Evolutionary conservation across 2,329 filamentous ascomycete genomes (phyloP), one percentile per base, ranked within the genome.

Genomic region (Kalmusia sp.): DNA sequence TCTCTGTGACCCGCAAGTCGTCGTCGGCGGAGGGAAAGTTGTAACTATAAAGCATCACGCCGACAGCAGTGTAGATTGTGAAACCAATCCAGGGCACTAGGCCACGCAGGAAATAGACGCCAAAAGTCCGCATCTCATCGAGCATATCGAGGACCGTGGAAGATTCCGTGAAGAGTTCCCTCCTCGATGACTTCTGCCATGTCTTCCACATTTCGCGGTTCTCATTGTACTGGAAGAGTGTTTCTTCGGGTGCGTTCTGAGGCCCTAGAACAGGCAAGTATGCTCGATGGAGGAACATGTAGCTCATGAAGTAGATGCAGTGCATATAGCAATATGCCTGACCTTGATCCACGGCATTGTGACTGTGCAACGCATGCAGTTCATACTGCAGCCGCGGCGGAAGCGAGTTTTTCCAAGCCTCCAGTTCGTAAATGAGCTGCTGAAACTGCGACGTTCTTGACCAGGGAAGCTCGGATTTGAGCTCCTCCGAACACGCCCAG

Each of bases 291-390:
- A 76, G 65, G 52, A 76, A 76, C 73, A 76, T 76, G 56, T 69
- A 67, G 49, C 68, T 71, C 74, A 76, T 76, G 52, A 76, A 76
- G 53, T 75, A 67, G 41, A 76, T 76, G 55, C 71, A 68, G 54
- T 76, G 73, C 74, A 76, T 76, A 57, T 76, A 76, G 58, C 69
- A 72, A 56, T 71, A 76, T 4, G 73, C 74, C 47, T 76, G 74
- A 12, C 74, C 74, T 47, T 76, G 73, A 21, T 76, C 73, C n/a
- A 75, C 67, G 6, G 74, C 74, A 41, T 75, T 76, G 61, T 76
- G 73, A 19, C 70, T 72, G 57, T 76, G 73, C 4, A 76, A 63
- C 1, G 67, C 68, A 54, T 73, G 74, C 15, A 75, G 52, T 34
- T 74, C 71, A 49, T 76, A 76, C 45, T 70, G 69, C 31, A 74